A percentile compares a stretch with the other conserved stretches of the same genome.
Evolutionary conservation across 768 basidiomycete species (phyloP).

Genomic region (Pleurotus eryngii): DNA sequence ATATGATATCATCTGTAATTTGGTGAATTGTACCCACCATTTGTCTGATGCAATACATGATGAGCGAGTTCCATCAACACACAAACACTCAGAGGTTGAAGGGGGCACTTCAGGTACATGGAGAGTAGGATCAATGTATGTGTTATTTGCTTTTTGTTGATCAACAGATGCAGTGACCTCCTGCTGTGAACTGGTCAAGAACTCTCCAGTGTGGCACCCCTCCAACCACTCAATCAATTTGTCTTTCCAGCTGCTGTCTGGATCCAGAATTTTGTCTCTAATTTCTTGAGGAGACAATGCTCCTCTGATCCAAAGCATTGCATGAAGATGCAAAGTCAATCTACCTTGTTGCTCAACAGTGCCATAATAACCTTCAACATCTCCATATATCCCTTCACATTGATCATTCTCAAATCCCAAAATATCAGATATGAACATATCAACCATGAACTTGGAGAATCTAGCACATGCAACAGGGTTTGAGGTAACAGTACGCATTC

Average conservation of each 20-base stretch:
- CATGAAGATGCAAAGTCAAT: conserved; percentile 26
- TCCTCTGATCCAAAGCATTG: conserved; percentile 26
- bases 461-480: conserved; percentile 30
- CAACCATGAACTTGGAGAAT: conserved; percentile 29
- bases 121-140: neutral
- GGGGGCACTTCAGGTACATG: neutral
- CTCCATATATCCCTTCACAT: conserved; percentile 17
- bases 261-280: conserved; percentile 19
- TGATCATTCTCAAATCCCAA: conserved; percentile 12
- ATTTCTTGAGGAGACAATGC: conserved; percentile 28
- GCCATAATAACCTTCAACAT: conserved; percentile 23
- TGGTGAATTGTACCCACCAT: neutral
- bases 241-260: conserved; percentile 12
- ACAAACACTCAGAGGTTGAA: neutral
- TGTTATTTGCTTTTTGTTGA: neutral
- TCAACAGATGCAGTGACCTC: neutral
- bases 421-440: conserved; percentile 22
- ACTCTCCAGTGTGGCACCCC: conserved; percentile 12
- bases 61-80: neutral
- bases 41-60: neutral
- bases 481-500: conserved; percentile 9
- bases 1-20: neutral
- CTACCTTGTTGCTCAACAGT: conserved; percentile 31
- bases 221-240: conserved; percentile 7
- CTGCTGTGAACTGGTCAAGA: neutral